Evolutionary conservation across 2,329 filamentous ascomycete genomes (phyloP).

Genomic region (Xylariaceae sp.): DNA sequence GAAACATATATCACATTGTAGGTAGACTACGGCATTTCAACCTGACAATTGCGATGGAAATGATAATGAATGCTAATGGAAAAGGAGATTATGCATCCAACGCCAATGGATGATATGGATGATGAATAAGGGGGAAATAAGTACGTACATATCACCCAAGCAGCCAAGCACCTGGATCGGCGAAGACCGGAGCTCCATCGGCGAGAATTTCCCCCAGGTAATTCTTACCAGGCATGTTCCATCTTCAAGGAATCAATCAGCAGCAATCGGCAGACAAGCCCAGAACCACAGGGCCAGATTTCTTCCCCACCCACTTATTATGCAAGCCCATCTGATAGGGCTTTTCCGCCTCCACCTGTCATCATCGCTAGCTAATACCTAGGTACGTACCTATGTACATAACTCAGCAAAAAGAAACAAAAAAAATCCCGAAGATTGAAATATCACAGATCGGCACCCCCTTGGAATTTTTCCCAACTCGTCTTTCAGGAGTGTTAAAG

Average conservation of each 20-base stretch:
- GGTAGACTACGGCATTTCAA: no score
- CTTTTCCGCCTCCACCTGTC: conserved; percentile 18
- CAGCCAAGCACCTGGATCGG: conserved; percentile 9
- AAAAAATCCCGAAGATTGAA: conserved; percentile 12
- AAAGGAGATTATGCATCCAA: no score
- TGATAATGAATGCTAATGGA: no score
- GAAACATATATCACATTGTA: not conserved
- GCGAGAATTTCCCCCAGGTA: not conserved
- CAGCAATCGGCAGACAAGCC: conserved; percentile 7
- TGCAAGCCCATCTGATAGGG: conserved; percentile 35
- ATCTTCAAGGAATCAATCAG: not conserved
- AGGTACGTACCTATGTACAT: not conserved
- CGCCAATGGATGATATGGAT: no score
- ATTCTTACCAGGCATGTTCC: not conserved
- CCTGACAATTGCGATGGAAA: no score
- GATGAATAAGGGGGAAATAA: no score
- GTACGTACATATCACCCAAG: no score
- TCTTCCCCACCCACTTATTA: conserved; percentile 17
- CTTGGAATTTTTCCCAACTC: conserved; percentile 2
- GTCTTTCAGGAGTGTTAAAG: not conserved
- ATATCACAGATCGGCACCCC: conserved; percentile 21
- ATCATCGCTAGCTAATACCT: conserved; percentile 24
- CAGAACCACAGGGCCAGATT: not conserved
- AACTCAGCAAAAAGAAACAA: no score
- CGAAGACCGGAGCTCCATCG: conserved; percentile 16